A percentile compares a stretch with the other conserved stretches of the same genome.
Conservation (phyloP, 306 rosid species). For the Potentilla sterilis region DNA sequence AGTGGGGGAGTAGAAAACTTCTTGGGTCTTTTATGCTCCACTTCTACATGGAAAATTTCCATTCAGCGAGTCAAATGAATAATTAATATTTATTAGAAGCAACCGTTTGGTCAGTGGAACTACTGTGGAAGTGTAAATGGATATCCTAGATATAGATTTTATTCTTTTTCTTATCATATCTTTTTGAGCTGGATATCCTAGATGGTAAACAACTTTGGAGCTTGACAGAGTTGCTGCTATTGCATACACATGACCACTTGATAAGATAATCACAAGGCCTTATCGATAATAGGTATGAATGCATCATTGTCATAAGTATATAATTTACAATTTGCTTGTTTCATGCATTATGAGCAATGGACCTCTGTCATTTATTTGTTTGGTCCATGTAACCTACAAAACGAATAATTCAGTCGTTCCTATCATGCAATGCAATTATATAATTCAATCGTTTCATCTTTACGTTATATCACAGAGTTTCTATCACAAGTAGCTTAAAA, state of each 20-base stretch:
- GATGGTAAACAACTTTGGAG: not conserved
- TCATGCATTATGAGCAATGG: not conserved
- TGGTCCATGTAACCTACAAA: not conserved
- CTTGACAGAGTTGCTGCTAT: not conserved
- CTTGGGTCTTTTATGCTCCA: not conserved
- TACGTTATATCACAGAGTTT: too few species aligned
- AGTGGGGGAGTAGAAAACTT: not conserved
- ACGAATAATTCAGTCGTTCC: too few species aligned
- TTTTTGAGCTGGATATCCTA: not conserved
- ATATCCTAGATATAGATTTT: conserved; percentile 6
- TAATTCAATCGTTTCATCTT: too few species aligned
- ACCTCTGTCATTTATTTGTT: not conserved
- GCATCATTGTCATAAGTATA: not conserved
- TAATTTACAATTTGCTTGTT: not conserved
- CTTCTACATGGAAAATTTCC: not conserved
- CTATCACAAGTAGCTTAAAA: too few species aligned
- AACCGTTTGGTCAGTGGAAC: not conserved
- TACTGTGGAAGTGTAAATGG: not conserved
- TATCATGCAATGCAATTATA: too few species aligned
- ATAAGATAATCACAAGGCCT: not conserved
- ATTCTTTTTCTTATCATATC: not conserved
- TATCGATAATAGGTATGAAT: not conserved
- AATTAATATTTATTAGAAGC: not conserved
- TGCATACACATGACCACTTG: not conserved
- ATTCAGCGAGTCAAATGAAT: not conserved